Percentiles rank a stretch among this genome's conserved stretches.
Evolutionary conservation across 2,329 filamentous ascomycete genomes (phyloP).

Genomic region (Parastagonospora avenae): DNA sequence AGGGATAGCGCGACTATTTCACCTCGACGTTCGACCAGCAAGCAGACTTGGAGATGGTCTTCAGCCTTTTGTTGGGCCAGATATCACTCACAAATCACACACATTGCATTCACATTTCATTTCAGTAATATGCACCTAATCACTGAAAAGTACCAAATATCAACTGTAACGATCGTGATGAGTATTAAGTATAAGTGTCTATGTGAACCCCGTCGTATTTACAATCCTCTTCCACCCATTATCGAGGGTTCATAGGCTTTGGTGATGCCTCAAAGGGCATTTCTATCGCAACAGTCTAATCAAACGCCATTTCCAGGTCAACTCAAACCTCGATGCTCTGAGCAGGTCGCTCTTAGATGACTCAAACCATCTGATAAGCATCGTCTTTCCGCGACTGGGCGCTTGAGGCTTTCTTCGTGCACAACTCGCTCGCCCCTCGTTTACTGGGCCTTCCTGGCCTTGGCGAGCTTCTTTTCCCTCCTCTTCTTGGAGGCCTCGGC

Average conservation of each 20-base stretch:
- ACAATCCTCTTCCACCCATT: slow-evolving; percentile 34
- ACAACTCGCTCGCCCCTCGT: neutral
- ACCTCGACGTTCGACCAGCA: neutral
- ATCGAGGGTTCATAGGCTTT: slow-evolving; percentile 21
- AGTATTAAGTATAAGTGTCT: slow-evolving; percentile 37
- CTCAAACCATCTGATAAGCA: slow-evolving; percentile 17
- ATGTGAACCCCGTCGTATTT: slow-evolving; percentile 22
- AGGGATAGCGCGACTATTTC: neutral
- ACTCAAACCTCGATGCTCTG: slow-evolving; percentile 6
- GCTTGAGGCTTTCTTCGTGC: neutral
- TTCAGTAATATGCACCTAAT: no score
- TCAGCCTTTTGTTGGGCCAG: neutral
- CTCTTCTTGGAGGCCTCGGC: slow-evolving; percentile 84
- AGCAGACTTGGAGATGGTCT: slow-evolving; percentile 2
- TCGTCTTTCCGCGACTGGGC: neutral
- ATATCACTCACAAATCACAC: neutral
- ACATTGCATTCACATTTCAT: neutral
- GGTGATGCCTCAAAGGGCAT: slow-evolving; percentile 18
- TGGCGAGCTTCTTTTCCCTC: slow-evolving; percentile 76
- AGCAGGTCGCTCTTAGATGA: slow-evolving; percentile 2
- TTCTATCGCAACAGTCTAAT: slow-evolving; percentile 18
- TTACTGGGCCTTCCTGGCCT: slow-evolving; percentile 57
- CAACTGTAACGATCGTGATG: slow-evolving; percentile 25
- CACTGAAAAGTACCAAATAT: neutral
- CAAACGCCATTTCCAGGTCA: slow-evolving; percentile 29